Evolutionary conservation across 495 filamentous ascomycete genomes (phyloP).

Genomic region (Podospora didyma): DNA sequence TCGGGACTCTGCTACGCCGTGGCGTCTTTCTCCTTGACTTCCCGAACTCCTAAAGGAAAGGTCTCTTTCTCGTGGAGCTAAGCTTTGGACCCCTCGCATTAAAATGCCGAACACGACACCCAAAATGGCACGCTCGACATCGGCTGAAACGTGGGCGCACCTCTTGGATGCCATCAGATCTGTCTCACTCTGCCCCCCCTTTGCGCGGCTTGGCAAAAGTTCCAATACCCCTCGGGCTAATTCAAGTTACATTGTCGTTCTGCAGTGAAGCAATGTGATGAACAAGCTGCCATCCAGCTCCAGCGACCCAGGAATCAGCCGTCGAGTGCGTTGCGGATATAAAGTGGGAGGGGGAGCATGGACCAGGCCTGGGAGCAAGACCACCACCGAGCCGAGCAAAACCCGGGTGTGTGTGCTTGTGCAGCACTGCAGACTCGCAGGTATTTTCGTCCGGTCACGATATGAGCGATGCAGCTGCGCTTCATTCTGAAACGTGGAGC

Average conservation of each 20-base stretch:
- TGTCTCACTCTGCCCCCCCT: background rate
- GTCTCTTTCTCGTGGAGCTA: background rate
- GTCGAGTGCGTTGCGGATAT: too few species aligned
- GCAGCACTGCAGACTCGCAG: background rate
- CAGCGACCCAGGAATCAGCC: too few species aligned
- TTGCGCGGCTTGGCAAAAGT: background rate
- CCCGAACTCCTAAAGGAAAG: background rate
- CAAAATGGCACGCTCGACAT: background rate
- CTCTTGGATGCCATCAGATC: background rate
- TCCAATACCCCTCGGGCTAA: background rate
- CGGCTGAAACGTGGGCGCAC: background rate
- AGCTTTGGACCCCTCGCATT: background rate
- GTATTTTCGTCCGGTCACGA: background rate
- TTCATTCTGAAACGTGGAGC: conserved; percentile 2
- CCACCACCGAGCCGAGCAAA: too few species aligned
- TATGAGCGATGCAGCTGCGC: background rate
- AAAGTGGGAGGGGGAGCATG: too few species aligned
- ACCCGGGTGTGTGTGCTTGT: too few species aligned
- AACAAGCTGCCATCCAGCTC: too few species aligned
- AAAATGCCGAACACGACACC: background rate
- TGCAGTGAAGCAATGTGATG: too few species aligned
- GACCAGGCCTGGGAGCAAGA: too few species aligned
- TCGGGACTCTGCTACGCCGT: too few species aligned
- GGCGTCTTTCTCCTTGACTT: too few species aligned
- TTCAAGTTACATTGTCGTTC: background rate